phyloP scores from a whole-genome alignment of 108 stramenopile species.

The Skeletonema costatum region DNA sequence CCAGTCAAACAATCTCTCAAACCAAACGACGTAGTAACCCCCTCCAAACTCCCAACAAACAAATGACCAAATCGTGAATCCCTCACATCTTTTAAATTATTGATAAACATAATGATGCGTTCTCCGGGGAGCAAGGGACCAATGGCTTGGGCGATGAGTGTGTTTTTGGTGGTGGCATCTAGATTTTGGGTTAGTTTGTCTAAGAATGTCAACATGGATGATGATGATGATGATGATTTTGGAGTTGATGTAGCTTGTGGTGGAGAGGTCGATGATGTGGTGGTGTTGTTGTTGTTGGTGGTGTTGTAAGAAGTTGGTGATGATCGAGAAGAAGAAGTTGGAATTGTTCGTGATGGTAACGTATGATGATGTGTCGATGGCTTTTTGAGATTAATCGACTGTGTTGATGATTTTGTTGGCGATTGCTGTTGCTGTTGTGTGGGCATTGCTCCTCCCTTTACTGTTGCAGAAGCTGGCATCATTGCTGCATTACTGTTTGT shows the following conservation, averaged over 20 bases:
- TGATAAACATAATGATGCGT: slow-evolving; percentile 79
- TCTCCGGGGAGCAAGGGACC: slow-evolving; percentile 66
- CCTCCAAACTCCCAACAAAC: slow-evolving; percentile 25
- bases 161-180: slow-evolving; percentile 30
- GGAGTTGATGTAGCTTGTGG: slow-evolving; percentile 42
- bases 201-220: slow-evolving; percentile 18
- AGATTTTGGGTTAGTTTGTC: slow-evolving; percentile 31
- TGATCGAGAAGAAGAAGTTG: background rate
- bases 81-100: slow-evolving; percentile 68
- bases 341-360: slow-evolving; percentile 6
- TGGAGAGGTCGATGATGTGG: background rate
- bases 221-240: slow-evolving; percentile 12
- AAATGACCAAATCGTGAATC: slow-evolving; percentile 48
- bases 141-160: slow-evolving; percentile 19
- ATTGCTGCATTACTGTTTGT: too few species aligned
- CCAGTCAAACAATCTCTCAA: slow-evolving; percentile 7
- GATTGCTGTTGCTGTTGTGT: background rate
- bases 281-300: background rate
- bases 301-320: background rate
- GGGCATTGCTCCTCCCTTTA: slow-evolving; percentile 1
- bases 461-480: background rate
- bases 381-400: background rate
- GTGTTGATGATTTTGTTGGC: background rate
- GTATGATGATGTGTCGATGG: background rate
- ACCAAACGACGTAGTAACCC: background rate